These are phyloP conservation scores for Lactarius sp. DNA, from an alignment of 768 basidiomycete species.

Conservation along the genomic window DNA sequence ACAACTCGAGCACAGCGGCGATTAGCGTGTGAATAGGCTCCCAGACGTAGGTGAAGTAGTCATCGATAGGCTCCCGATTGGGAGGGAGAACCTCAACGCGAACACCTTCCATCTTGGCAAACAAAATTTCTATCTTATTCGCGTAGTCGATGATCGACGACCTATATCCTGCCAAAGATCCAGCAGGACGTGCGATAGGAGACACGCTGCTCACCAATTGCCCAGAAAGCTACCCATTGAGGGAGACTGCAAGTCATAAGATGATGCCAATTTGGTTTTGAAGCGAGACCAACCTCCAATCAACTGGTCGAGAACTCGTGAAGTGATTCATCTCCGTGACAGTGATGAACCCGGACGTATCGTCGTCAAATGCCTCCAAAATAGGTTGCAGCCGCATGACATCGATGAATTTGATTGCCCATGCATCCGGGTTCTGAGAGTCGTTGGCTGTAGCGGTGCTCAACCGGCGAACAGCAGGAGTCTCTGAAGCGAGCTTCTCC, in stretches of 20 bases:
- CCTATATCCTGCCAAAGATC: conserved; percentile 4
- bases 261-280: background rate
- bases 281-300: conserved; percentile 29
- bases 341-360: conserved; percentile 34
- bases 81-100: conserved; percentile 8
- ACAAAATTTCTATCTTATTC: conserved; percentile 11
- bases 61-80: conserved; percentile 5
- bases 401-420: conserved; percentile 30
- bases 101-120: conserved; percentile 22
- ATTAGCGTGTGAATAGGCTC: conserved; percentile 10
- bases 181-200: background rate
- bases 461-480: background rate
- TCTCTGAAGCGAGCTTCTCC: conserved; percentile 24
- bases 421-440: conserved; percentile 25
- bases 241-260: conserved; percentile 24
- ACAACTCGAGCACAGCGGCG: background rate
- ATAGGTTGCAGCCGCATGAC: conserved; percentile 28
- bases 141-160: conserved; percentile 20
- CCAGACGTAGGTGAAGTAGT: conserved; percentile 6
- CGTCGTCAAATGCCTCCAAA: conserved; percentile 34
- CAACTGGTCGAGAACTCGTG: conserved; percentile 22
- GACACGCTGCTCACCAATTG: conserved; percentile 14
- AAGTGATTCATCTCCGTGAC: conserved; percentile 19
- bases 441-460: background rate
- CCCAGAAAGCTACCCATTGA: conserved; percentile 35